Base-by-base conservation (phyloP, 2,329 filamentous ascomycete genomes). In the Lasiodiplodia citricola region DNA sequence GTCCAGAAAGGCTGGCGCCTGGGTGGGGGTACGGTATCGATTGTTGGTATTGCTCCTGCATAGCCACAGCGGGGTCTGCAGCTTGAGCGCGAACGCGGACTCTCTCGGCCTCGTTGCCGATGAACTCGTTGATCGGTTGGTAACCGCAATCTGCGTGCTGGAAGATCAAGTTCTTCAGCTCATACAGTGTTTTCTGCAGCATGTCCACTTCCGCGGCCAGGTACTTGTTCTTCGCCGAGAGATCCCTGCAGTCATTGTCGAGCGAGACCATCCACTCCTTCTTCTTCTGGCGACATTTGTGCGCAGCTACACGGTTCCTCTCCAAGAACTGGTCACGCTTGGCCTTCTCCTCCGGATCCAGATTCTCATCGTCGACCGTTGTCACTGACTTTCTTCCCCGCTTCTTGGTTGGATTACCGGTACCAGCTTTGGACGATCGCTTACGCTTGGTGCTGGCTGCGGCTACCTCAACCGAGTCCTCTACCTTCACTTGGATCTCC, bases 231-330 rank as follows among this genome's bases (percentile, higher is more conserved):
- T 76, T 76, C 10, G 73, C 66, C 2, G 76, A 77, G 31, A 79
- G 77, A 10, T 80, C 78, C 51, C 82, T 77, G n/a, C 80, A 79
- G 58, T 79, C 79, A 38, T 77, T 77, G 71, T 88, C 86, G 16
- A 88, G 82, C 47, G 80, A 74, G 67, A 83, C 80, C 44, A 84
- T 85, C 73, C 86, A 86, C 70, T 86, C 84, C 77, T 88, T 88
- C 78, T 88, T 88, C 80, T 92, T 92, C 74, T 90, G 87, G 3
- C 91, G 87, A 74, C 91, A 93, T 75, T 92, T 93, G 76, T 88
- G 91, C 1, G 91, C 91, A 0, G 91, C 91, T 2, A 91, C 81
- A 11, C 91, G 85, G 76, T 94, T 94, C 70, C 91, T 87, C 78
- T 92, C 89, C 0, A 92, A 83, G 72, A 70, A 67, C 4, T 55